Evolutionary conservation across 345 rosid genomes (phyloP).

Genomic region (Boechera divaricarpa): DNA sequence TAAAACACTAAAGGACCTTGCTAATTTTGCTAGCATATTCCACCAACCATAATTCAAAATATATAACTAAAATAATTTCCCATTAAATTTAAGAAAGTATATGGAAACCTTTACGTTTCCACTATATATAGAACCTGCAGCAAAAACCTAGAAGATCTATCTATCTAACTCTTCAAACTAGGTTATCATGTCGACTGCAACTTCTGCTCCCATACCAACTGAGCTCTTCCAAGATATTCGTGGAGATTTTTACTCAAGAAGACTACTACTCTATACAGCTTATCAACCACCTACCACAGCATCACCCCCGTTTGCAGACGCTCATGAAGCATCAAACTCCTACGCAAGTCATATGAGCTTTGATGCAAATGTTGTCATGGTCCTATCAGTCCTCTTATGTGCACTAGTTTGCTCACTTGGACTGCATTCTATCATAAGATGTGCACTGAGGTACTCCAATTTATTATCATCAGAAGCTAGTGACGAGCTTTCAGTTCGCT

Average conservation of each 20-base stretch:
- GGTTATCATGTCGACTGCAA: constrained; percentile 40
- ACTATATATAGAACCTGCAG: constrained; percentile 41
- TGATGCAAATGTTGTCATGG: constrained; percentile 79
- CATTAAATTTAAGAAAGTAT: constrained; percentile 14
- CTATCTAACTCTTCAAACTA: constrained; percentile 40
- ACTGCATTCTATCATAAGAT: constrained; percentile 69
- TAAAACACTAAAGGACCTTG: constrained; percentile 28
- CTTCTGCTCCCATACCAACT: constrained; percentile 23
- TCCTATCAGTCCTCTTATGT: constrained; percentile 80
- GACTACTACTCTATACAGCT: constrained; percentile 36
- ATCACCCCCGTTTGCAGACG: constrained; percentile 44
- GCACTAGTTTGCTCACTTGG: constrained; percentile 87
- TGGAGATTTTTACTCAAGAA: constrained; percentile 41
- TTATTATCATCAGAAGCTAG: constrained; percentile 46
- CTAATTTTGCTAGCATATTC: constrained; percentile 37
- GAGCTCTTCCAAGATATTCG: constrained; percentile 37
- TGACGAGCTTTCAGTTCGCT: constrained; percentile 44
- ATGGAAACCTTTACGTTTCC: constrained; percentile 39
- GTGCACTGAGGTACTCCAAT: constrained; percentile 65
- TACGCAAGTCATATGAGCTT: constrained; percentile 52
- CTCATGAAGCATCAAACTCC: constrained; percentile 46
- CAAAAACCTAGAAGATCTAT: constrained; percentile 34
- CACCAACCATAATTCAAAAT: constrained; percentile 44
- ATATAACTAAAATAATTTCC: constrained; percentile 22
- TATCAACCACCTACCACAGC: constrained; percentile 44